A percentile compares a stretch with the other conserved stretches of the same genome.
phyloP scores from a whole-genome alignment of 768 basidiomycete species.

The Collybia nuda region DNA sequence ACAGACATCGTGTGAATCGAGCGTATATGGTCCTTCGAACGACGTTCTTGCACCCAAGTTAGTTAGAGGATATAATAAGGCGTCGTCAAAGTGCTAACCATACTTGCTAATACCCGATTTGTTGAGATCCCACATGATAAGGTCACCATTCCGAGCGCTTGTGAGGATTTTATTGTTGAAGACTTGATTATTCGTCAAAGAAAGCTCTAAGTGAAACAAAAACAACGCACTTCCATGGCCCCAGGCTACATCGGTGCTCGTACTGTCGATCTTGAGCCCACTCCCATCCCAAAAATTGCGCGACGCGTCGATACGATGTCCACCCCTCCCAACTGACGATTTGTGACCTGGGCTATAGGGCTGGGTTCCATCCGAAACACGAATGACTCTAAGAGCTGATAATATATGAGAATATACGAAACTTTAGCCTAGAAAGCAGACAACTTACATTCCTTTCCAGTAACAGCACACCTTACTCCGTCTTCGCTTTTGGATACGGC shows the following conservation, averaged over 20 bases:
- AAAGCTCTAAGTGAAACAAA: background rate
- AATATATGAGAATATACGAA: background rate
- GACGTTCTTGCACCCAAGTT: constrained; percentile 46
- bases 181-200: constrained; percentile 32
- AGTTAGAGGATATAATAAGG: background rate
- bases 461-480: constrained; percentile 64
- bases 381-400: constrained; percentile 60
- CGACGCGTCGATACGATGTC: constrained; percentile 67
- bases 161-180: constrained; percentile 78
- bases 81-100: constrained; percentile 41
- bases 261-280: constrained; percentile 76
- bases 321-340: constrained; percentile 53
- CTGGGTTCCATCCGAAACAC: constrained; percentile 49
- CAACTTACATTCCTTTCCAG: constrained; percentile 71
- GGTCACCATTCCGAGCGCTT: constrained; percentile 77
- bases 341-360: constrained; percentile 44
- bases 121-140: constrained; percentile 82
- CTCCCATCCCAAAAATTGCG: constrained; percentile 79
- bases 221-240: constrained; percentile 58
- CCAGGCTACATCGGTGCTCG: constrained; percentile 83
- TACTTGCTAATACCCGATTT: constrained; percentile 67
- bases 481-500: constrained; percentile 69
- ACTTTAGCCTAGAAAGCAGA: background rate
- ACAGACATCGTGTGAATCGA: constrained; percentile 71
- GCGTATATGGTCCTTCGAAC: constrained; percentile 67